A percentile compares a stretch with the other conserved stretches of the same genome.
Conservation (phyloP, 2,329 filamentous ascomycete genomes). For the Sporothrix dimorphospora region DNA sequence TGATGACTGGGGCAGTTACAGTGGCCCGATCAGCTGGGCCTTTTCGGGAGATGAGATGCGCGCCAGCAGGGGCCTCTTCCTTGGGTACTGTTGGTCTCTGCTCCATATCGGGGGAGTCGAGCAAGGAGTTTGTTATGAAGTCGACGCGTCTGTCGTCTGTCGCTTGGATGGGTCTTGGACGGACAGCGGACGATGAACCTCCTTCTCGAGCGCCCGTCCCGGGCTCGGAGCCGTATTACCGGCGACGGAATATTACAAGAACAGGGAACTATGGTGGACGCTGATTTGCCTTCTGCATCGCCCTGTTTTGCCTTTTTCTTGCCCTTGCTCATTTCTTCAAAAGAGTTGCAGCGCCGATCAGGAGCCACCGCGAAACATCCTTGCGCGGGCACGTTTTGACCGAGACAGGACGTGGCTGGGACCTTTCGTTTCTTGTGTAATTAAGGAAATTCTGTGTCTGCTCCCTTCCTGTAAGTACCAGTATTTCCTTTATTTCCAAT, state of each 20-base stretch:
- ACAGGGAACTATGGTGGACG: not conserved
- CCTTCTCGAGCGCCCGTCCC: not conserved
- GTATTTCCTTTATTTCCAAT: not conserved
- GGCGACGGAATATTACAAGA: not conserved
- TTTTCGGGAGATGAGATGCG: slow-evolving; percentile 8
- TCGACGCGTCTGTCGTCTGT: not conserved
- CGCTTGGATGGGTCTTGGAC: not conserved
- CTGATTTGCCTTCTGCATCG: not conserved
- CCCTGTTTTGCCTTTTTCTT: not conserved
- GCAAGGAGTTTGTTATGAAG: not conserved
- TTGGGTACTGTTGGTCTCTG: not conserved
- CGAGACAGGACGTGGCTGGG: not conserved
- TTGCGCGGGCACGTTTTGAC: slow-evolving; percentile 10
- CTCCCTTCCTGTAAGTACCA: not conserved
- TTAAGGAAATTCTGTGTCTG: not conserved
- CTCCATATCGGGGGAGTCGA: not conserved
- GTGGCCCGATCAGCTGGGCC: not conserved
- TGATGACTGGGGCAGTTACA: not conserved
- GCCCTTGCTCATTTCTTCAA: not conserved
- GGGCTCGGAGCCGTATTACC: not conserved
- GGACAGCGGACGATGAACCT: not conserved
- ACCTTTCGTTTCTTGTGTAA: not conserved
- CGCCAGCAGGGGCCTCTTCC: not conserved
- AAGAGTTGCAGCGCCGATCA: not conserved
- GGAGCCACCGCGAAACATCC: not conserved